Conservation (phyloP, 2,329 filamentous ascomycete genomes). For the Dactylellina leptospora region DNA sequence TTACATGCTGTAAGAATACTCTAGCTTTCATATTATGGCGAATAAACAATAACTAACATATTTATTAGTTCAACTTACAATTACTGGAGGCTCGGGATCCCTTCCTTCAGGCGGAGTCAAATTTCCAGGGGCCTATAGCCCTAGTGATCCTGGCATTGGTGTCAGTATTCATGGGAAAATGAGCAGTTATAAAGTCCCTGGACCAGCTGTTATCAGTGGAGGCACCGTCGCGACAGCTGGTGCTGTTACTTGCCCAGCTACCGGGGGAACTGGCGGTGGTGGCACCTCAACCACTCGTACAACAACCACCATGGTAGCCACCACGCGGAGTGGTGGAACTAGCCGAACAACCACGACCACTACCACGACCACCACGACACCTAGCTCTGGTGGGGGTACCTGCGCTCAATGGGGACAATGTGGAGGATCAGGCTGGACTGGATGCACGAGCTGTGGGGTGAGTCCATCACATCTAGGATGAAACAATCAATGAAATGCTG, state of each 20-base stretch:
- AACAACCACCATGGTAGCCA: conserved; percentile 13
- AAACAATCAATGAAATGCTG: not conserved
- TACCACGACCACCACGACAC: not conserved
- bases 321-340: not conserved
- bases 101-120: conserved; percentile 61
- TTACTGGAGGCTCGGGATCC: conserved; percentile 63
- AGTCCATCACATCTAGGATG: conserved; percentile 5
- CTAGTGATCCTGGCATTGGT: conserved; percentile 64
- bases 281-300: conserved; percentile 3
- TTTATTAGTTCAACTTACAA: conserved; percentile 61
- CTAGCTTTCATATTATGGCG: conserved; percentile 6
- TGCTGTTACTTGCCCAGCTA: conserved; percentile 26
- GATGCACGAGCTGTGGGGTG: conserved; percentile 43
- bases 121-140: conserved; percentile 65
- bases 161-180: conserved; percentile 63
- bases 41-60: not conserved
- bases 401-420: conserved; percentile 33
- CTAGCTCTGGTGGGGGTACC: conserved; percentile 5
- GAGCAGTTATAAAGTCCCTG: conserved; percentile 60
- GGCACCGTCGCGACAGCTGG: conserved; percentile 28
- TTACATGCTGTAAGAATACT: conserved; percentile 57
- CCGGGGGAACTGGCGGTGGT: conserved; percentile 17
- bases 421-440: conserved; percentile 36
- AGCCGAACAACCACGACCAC: conserved; percentile 2
- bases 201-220: conserved; percentile 58